Conservation (phyloP, 2,329 filamentous ascomycete genomes). For the Sporothrix humicola region DNA sequence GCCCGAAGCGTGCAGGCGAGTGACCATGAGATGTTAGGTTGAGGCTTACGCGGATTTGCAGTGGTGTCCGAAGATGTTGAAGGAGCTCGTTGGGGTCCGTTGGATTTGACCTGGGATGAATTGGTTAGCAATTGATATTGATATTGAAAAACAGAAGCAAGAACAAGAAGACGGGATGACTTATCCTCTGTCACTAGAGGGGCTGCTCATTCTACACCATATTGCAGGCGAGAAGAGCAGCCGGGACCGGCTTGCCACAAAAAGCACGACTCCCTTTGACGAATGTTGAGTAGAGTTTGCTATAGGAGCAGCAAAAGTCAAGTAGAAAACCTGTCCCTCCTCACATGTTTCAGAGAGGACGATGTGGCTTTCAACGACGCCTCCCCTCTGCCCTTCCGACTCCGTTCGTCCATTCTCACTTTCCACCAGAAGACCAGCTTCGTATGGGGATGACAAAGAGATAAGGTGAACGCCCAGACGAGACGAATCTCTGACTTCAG, state of each 20-base stretch:
- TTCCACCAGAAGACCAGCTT: neutral
- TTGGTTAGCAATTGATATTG: neutral
- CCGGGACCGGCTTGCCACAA: slow-evolving; percentile 51
- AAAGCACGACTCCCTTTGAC: slow-evolving; percentile 48
- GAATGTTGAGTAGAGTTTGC: slow-evolving; percentile 34
- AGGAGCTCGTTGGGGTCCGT: neutral
- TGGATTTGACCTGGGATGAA: neutral
- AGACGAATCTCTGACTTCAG: slow-evolving; percentile 95
- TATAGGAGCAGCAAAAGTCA: neutral
- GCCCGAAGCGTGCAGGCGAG: too few relatives aligned
- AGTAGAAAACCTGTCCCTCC: slow-evolving; percentile 2
- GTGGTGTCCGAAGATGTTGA: neutral
- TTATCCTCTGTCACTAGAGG: slow-evolving; percentile 58
- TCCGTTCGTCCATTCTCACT: neutral
- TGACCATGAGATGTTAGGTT: too few relatives aligned
- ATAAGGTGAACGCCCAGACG: slow-evolving; percentile 63
- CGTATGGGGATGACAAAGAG: slow-evolving; percentile 34
- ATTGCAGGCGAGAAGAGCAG: slow-evolving; percentile 55
- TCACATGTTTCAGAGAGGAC: slow-evolving; percentile 17
- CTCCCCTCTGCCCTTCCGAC: neutral
- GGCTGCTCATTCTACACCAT: slow-evolving; percentile 55
- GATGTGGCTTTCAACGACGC: slow-evolving; percentile 9
- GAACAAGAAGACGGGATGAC: slow-evolving; percentile 42
- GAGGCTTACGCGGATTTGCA: too few relatives aligned
- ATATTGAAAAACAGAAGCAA: neutral